These are phyloP conservation scores for Ogataea trehaloabstinens DNA, from an alignment of 805 yeast genomes.

Conservation along the genomic window DNA sequence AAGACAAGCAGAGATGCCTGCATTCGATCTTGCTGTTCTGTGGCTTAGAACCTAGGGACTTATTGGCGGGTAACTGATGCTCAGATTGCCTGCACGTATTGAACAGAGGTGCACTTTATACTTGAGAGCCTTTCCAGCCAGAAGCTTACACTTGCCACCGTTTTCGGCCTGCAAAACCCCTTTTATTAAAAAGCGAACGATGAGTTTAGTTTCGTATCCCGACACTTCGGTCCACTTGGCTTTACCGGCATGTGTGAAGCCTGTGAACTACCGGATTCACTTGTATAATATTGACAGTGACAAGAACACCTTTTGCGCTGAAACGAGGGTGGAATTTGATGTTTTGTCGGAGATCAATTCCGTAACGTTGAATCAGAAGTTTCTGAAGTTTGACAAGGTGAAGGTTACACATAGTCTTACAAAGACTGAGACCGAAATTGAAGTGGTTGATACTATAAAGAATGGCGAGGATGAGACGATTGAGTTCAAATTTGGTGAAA, in stretches of 20 bases:
- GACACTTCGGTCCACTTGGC: constrained; percentile 48
- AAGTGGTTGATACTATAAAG: constrained; percentile 15
- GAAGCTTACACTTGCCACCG: too few species aligned
- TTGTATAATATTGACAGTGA: constrained; percentile 55
- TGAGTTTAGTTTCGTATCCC: constrained; percentile 15
- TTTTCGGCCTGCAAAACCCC: too few species aligned
- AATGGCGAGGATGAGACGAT: constrained; percentile 56
- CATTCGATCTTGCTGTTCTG: too few species aligned
- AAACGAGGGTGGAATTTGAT: constrained; percentile 45
- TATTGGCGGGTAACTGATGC: too few species aligned
- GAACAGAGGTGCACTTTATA: too few species aligned
- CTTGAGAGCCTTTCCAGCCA: too few species aligned
- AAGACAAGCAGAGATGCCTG: too few species aligned
- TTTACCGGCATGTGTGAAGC: constrained; percentile 51
- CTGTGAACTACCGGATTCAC: constrained; percentile 69
- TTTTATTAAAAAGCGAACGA: constrained; percentile 1
- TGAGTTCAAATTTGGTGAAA: constrained; percentile 52
- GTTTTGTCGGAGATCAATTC: constrained; percentile 41
- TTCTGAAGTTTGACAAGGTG: constrained; percentile 33
- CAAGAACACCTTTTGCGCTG: constrained; percentile 46
- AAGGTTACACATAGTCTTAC: constrained; percentile 19
- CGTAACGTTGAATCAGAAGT: constrained; percentile 49
- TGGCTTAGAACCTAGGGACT: too few species aligned
- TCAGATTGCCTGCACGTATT: too few species aligned
- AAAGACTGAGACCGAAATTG: constrained; percentile 28